Evolutionary conservation across 164 flowering plant species (phyloP), one percentile per base, ranked within the genome.

Genomic region (Cinnamomum chago): DNA sequence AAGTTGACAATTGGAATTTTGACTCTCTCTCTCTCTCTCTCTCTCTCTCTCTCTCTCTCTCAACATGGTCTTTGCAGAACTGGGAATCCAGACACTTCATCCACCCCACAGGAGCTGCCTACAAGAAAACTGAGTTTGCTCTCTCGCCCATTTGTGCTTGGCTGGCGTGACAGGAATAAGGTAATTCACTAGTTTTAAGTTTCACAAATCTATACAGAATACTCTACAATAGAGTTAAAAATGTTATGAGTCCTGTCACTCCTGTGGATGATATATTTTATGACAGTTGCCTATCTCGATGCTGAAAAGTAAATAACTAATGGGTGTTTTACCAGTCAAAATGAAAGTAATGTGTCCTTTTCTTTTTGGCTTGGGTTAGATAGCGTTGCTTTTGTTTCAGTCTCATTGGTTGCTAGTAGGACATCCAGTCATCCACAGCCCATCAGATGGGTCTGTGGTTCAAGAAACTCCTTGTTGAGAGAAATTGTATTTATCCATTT

Each of bases 91-190:
- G 91, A 84, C 62, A 79, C 79, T 72, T 75, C 87, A 67, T 75
- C 86, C 28, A 77, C 40, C 47, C 27, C 84, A 50, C 93, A 79
- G 78, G 97, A 91, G 2, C 28, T 79, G 2, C 95, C 97, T 3
- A 22, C 89, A 58, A 89, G 97, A 78, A 93, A 86, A 81, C 78
- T 88, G 62, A 77, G 95, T 80, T 79, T 95, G 78, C 89, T 92
- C 20, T 73, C 89, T 62, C 84, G 94, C 76, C 96, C 97, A 74
- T 90, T 95, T 86, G 96, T 88, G 65, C 87, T 91, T 70, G 92
- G 94, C 58, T 92, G 95, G 99, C 93, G 97, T 65, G 97, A 95
- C 73, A 81, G 77, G 74, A 92, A 81, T 82, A 93, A 92, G 99
- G 97, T 91, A 72, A 79, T 23, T 67, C 69, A 13, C 17, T 20